phyloP scores from a whole-genome alignment of 2,329 filamentous ascomycete species.

The Pseudocercospora pini-densiflorae region DNA sequence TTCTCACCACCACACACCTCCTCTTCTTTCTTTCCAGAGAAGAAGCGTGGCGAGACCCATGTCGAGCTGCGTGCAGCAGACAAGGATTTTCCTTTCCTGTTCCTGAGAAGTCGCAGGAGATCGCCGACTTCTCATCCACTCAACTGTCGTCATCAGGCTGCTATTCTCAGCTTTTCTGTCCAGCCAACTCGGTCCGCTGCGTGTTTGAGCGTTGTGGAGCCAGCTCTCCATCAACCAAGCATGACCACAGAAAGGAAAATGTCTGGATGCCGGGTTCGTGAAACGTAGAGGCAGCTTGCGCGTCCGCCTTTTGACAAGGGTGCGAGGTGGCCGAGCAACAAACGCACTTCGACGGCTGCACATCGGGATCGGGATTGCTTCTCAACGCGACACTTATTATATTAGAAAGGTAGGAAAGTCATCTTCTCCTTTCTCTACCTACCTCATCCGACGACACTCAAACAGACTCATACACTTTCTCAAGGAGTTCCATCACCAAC shows the following conservation, averaged over 20 bases:
- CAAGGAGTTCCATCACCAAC: background rate
- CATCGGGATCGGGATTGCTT: constrained; percentile 6
- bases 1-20: background rate
- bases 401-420: background rate
- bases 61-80: constrained; percentile 10
- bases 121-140: background rate
- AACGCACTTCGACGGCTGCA: constrained; percentile 8
- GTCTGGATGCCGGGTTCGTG: constrained; percentile 17
- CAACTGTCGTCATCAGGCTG: constrained; percentile 5
- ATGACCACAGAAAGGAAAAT: constrained; percentile 2
- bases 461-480: background rate
- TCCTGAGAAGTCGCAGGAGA: constrained; percentile 3
- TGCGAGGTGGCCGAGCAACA: constrained; percentile 7
- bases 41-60: constrained; percentile 13
- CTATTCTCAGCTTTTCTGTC: constrained; percentile 13
- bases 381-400: constrained; percentile 8
- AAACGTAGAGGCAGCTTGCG: constrained; percentile 22
- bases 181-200: constrained; percentile 12
- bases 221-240: background rate
- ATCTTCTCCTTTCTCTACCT: background rate
- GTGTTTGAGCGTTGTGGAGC: constrained; percentile 10
- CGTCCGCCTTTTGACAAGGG: constrained; percentile 2
- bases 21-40: background rate
- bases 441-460: background rate
- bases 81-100: constrained; percentile 2